A percentile compares a stretch with the other conserved stretches of the same genome.
Conservation (phyloP, 2,329 filamentous ascomycete species). For the Cladosporium halotolerans region DNA sequence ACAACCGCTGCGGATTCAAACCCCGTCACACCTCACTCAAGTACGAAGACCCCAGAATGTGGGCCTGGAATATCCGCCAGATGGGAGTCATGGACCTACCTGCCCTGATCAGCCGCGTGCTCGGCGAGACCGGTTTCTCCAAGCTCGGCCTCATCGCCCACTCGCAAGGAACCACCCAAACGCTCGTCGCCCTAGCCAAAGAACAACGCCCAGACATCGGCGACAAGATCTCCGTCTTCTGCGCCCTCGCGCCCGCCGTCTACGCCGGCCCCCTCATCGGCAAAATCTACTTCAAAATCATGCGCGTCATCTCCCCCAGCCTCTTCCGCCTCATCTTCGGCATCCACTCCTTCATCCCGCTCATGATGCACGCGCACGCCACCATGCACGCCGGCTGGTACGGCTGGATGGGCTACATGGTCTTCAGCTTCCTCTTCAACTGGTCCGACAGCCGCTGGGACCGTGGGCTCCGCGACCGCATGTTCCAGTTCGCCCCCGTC, state of each 20-base stretch:
- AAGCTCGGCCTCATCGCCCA: conserved; percentile 81
- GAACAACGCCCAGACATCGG: conserved; percentile 83
- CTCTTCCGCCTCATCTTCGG: conserved; percentile 81
- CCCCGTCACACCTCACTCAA: conserved; percentile 68
- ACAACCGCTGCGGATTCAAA: conserved; percentile 81
- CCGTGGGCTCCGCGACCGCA: conserved; percentile 65
- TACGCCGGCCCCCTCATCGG: conserved; percentile 83
- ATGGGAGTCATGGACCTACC: conserved; percentile 88
- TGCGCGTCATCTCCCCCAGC: conserved; percentile 68
- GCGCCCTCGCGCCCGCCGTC: conserved; percentile 80
- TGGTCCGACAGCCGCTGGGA: conserved; percentile 88
- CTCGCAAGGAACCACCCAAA: conserved; percentile 85
- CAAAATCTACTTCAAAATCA: conserved; percentile 87
- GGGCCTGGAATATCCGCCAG: conserved; percentile 92
- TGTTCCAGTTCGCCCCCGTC: conserved; percentile 89
- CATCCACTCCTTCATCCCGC: conserved; percentile 85
- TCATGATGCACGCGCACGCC: conserved; percentile 81
- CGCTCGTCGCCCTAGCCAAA: conserved; percentile 80
- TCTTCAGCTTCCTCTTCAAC: conserved; percentile 83
- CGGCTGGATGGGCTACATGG: conserved; percentile 75
- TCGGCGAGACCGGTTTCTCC: conserved; percentile 73
- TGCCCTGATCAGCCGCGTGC: conserved; percentile 70
- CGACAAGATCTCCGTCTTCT: conserved; percentile 79
- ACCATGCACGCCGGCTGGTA: conserved; percentile 63
- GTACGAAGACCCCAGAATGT: conserved; percentile 80